Percentiles rank a stretch among this genome's conserved stretches.
Evolutionary conservation across 129 eudicot genomes (phyloP).

Genomic region (Erigeron canadensis): DNA sequence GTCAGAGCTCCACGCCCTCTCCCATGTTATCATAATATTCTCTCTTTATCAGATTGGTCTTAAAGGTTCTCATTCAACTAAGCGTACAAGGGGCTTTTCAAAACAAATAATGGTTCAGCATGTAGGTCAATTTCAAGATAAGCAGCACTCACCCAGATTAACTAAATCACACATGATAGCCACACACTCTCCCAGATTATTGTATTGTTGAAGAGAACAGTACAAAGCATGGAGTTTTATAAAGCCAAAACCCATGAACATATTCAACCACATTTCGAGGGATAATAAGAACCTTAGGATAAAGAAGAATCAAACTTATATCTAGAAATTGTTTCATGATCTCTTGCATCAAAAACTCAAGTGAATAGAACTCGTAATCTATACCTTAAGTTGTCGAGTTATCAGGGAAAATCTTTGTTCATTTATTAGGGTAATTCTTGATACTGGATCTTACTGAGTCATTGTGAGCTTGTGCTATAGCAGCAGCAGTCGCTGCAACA

Average conservation of each 20-base stretch:
- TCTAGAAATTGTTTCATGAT: not conserved
- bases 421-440: not conserved
- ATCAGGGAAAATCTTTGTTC: not conserved
- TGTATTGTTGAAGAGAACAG: too few relatives aligned
- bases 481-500: constrained; percentile 49
- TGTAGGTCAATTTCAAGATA: too few relatives aligned
- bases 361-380: not conserved
- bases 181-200: too few relatives aligned
- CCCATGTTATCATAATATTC: too few relatives aligned
- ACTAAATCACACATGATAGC: too few relatives aligned
- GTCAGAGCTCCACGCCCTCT: too few relatives aligned
- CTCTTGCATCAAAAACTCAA: not conserved
- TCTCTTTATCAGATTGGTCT: too few relatives aligned
- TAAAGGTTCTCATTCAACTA: too few relatives aligned
- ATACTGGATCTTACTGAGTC: constrained; percentile 11
- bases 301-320: not conserved
- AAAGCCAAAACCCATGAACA: not conserved
- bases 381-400: not conserved
- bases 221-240: not conserved
- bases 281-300: not conserved
- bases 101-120: too few relatives aligned
- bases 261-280: not conserved
- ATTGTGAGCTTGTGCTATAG: constrained; percentile 52
- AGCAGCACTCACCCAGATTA: too few relatives aligned
- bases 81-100: too few relatives aligned